A percentile compares a stretch with the other conserved stretches of the same genome.
Conservation (phyloP, 495 filamentous ascomycete genomes). For the Aspergillus nanangensis region DNA sequence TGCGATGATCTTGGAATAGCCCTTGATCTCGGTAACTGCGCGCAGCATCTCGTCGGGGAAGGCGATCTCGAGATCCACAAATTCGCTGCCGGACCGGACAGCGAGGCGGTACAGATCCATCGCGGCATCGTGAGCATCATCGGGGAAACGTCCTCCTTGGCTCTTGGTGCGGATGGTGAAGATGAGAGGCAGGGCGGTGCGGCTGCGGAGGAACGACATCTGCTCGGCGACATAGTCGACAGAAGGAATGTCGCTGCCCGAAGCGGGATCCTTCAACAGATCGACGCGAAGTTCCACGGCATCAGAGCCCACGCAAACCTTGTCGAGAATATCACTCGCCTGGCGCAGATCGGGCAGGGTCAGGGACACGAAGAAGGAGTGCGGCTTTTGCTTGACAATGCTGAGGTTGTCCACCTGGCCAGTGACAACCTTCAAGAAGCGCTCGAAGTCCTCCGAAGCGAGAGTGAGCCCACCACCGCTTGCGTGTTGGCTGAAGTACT, state of each 20-base stretch:
- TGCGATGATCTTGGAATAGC: conserved; percentile 78
- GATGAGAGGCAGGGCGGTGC: conserved; percentile 78
- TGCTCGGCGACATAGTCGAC: conserved; percentile 77
- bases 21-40: conserved; percentile 61
- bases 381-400: conserved; percentile 61
- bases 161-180: conserved; percentile 85
- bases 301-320: conserved; percentile 79
- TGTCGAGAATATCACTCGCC: conserved; percentile 58
- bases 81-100: conserved; percentile 80
- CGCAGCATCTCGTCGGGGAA: conserved; percentile 71
- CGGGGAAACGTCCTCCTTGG: conserved; percentile 87
- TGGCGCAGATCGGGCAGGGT: conserved; percentile 71
- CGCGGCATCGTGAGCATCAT: conserved; percentile 64
- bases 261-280: conserved; percentile 70
- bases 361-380: conserved; percentile 89
- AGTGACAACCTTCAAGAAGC: conserved; percentile 70
- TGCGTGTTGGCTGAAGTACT: conserved; percentile 78
- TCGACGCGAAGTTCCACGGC: conserved; percentile 95
- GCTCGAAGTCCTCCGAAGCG: conserved; percentile 71
- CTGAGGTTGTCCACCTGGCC: conserved; percentile 64
- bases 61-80: conserved; percentile 88
- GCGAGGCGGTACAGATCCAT: conserved; percentile 72
- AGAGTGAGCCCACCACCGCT: conserved; percentile 46
- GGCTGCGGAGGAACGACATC: conserved; percentile 71
- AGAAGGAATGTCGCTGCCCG: conserved; percentile 52